Percentiles rank a stretch among this genome's conserved stretches.
Evolutionary conservation across 805 yeast genomes (phyloP).

Genomic region (Lipomyces sp.): DNA sequence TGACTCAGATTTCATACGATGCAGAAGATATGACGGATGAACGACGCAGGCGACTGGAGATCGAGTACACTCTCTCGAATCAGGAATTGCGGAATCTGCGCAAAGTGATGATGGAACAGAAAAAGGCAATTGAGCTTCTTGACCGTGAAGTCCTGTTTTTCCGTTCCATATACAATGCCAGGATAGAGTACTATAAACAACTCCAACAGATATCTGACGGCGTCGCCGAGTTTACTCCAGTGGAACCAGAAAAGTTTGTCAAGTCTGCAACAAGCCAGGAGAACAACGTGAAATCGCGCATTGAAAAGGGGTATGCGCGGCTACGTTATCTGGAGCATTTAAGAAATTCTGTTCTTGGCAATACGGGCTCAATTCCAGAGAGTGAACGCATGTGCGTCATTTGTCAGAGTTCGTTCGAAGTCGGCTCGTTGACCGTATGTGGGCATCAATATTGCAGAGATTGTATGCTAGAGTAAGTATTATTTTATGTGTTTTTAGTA

Average conservation of each 20-base stretch:
- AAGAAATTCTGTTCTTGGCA: slow-evolving; percentile 29
- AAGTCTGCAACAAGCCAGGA: slow-evolving; percentile 29
- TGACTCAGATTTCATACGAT: slow-evolving; percentile 15
- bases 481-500: neutral
- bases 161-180: slow-evolving; percentile 69
- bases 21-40: slow-evolving; percentile 18
- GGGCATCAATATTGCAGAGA: slow-evolving; percentile 88
- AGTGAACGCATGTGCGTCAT: slow-evolving; percentile 64
- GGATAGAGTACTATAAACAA: slow-evolving; percentile 77
- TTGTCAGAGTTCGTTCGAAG: slow-evolving; percentile 64
- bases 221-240: slow-evolving; percentile 51
- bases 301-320: slow-evolving; percentile 41
- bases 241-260: slow-evolving; percentile 32
- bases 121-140: slow-evolving; percentile 41
- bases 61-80: slow-evolving; percentile 12
- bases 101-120: slow-evolving; percentile 39
- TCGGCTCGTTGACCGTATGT: slow-evolving; percentile 82
- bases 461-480: slow-evolving; percentile 56
- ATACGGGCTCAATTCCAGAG: slow-evolving; percentile 34
- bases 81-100: slow-evolving; percentile 9
- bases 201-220: slow-evolving; percentile 84
- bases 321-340: slow-evolving; percentile 51
- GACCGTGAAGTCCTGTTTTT: slow-evolving; percentile 50
- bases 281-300: slow-evolving; percentile 15
- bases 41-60: slow-evolving; percentile 11